Conservation (phyloP, 2,329 filamentous ascomycete species). For the Colletotrichum sp. region DNA sequence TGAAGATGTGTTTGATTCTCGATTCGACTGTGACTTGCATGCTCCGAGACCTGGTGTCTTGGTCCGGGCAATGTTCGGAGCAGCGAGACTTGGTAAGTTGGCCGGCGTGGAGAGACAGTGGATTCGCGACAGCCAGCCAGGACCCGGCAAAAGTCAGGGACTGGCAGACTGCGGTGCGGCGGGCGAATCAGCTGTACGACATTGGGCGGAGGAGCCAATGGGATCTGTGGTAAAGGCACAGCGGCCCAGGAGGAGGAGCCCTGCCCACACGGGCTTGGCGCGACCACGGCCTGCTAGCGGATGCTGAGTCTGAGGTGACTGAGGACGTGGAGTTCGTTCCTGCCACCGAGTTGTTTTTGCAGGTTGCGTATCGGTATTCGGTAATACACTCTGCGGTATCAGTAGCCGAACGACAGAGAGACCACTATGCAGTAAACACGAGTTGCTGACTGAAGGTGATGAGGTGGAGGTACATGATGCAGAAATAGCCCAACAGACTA, state of each 20-base stretch:
- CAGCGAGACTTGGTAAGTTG: background rate
- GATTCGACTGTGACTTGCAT: background rate
- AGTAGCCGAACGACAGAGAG: background rate
- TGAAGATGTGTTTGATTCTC: background rate
- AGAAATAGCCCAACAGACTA: background rate
- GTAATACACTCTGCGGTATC: background rate
- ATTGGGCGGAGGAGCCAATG: constrained; percentile 11
- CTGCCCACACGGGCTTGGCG: background rate
- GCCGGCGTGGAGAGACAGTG: background rate
- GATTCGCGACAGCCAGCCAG: background rate
- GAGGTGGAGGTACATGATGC: background rate
- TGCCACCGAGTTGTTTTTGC: background rate
- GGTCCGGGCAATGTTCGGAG: background rate
- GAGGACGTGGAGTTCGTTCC: background rate
- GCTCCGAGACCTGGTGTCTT: background rate
- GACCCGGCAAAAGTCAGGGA: background rate
- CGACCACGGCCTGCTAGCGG: background rate
- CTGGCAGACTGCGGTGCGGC: background rate
- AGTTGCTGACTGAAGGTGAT: background rate
- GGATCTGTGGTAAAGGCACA: background rate
- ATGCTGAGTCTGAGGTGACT: background rate
- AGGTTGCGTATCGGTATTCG: too few relatives aligned
- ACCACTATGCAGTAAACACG: background rate
- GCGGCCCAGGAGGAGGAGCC: background rate
- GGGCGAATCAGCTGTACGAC: constrained; percentile 14